phyloP scores from a whole-genome alignment of 1,284 basidiomycete species.

The Rhodotorula sp. region DNA sequence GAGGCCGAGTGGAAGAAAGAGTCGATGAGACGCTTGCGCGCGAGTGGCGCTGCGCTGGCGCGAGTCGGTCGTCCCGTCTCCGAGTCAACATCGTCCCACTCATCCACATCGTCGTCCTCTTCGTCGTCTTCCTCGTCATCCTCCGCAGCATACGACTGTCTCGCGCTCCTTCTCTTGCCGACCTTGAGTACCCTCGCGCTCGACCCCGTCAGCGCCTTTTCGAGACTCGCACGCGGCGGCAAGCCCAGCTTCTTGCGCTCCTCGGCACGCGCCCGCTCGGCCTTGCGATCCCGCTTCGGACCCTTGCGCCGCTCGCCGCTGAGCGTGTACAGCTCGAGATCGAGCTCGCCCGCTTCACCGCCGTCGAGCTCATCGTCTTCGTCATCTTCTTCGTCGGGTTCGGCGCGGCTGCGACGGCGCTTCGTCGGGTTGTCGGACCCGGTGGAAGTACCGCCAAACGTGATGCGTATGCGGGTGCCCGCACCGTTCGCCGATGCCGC shows the following conservation, averaged over 20 bases:
- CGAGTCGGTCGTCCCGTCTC: not conserved
- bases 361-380: not conserved
- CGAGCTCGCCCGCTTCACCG: not conserved
- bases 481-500: conserved; percentile 9
- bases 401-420: not conserved
- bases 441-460: conserved; percentile 12
- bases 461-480: conserved; percentile 30
- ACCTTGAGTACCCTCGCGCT: not conserved
- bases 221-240: conserved; percentile 16
- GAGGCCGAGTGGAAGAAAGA: conserved; percentile 35
- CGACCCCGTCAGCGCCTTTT: conserved; percentile 2
- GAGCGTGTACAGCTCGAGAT: conserved; percentile 5
- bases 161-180: not conserved
- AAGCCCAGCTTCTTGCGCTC: conserved; percentile 16
- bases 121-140: not conserved
- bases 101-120: conserved; percentile 1
- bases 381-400: not conserved
- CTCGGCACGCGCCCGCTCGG: conserved; percentile 21
- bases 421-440: not conserved
- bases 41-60: not conserved
- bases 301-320: conserved; percentile 18
- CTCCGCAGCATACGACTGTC: no score
- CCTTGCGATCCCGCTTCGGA: conserved; percentile 29
- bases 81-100: conserved; percentile 1
- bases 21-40: conserved; percentile 21